These are phyloP conservation scores for Coemansia reversa DNA, from an alignment of 192 early-diverging fungal genomes.

Conservation along the genomic window DNA sequence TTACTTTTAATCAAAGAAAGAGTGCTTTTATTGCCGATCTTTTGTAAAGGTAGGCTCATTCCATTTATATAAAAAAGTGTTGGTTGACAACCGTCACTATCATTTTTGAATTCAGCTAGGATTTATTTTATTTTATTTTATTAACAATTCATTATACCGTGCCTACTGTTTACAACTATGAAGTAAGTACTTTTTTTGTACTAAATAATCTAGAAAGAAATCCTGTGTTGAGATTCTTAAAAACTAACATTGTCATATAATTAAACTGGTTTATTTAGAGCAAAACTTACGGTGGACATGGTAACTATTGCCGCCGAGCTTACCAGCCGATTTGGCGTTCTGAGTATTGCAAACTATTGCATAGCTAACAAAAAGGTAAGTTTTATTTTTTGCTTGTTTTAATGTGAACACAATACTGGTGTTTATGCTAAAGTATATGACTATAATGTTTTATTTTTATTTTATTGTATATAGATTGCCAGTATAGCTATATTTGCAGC, in stretches of 20 bases:
- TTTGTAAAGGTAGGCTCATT: not conserved
- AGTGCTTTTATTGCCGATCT: not conserved
- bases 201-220: too few species aligned
- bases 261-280: not conserved
- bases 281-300: not conserved
- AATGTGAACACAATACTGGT: too few species aligned
- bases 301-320: too few species aligned
- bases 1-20: constrained; percentile 1
- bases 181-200: too few species aligned
- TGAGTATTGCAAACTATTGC: not conserved
- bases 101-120: constrained; percentile 1
- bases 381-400: too few species aligned
- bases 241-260: not conserved
- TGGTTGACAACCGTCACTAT: not conserved
- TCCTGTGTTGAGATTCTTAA: too few species aligned
- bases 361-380: too few species aligned
- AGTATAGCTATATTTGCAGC: too few species aligned
- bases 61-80: not conserved
- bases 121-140: not conserved
- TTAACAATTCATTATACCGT: not conserved
- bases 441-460: too few species aligned
- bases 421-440: too few species aligned
- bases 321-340: too few species aligned
- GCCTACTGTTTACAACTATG: not conserved
- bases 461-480: too few species aligned